These are phyloP conservation scores for Curvularia eragrostidis DNA, from an alignment of 2,329 filamentous ascomycete genomes.

Conservation along the genomic window DNA sequence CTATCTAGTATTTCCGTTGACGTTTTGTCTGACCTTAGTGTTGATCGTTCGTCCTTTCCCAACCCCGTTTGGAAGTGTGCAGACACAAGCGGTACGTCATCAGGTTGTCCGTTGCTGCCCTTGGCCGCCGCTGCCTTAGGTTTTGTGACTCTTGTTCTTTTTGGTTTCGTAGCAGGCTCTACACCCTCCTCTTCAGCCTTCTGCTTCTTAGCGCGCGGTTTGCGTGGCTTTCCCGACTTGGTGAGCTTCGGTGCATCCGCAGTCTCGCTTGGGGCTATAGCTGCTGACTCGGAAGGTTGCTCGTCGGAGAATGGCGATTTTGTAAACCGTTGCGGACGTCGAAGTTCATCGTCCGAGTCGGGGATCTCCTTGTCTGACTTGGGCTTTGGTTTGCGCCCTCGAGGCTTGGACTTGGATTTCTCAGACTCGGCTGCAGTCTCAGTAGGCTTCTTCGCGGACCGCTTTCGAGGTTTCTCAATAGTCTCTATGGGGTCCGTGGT, in stretches of 20 bases:
- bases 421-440: constrained; percentile 12
- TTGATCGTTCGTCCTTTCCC: constrained; percentile 8
- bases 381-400: constrained; percentile 36
- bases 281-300: constrained; percentile 11
- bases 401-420: constrained; percentile 35
- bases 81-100: constrained; percentile 29
- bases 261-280: constrained; percentile 10
- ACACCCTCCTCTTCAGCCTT: constrained; percentile 12
- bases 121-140: constrained; percentile 23
- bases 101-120: constrained; percentile 19
- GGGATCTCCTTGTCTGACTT: constrained; percentile 28
- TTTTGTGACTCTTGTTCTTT: constrained; percentile 36
- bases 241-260: constrained; percentile 22
- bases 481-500: not conserved
- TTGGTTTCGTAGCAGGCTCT: constrained; percentile 31
- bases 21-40: not conserved
- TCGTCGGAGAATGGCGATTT: constrained; percentile 33
- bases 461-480: constrained; percentile 30
- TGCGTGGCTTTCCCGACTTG: constrained; percentile 38
- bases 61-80: constrained; percentile 26
- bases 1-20: not conserved
- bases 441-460: constrained; percentile 17
- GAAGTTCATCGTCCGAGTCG: constrained; percentile 25
- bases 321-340: constrained; percentile 20
- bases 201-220: constrained; percentile 42